Evolutionary conservation across 129 eudicot species (phyloP), one percentile per base, ranked within the genome.

Genomic region (Arctium lappa): DNA sequence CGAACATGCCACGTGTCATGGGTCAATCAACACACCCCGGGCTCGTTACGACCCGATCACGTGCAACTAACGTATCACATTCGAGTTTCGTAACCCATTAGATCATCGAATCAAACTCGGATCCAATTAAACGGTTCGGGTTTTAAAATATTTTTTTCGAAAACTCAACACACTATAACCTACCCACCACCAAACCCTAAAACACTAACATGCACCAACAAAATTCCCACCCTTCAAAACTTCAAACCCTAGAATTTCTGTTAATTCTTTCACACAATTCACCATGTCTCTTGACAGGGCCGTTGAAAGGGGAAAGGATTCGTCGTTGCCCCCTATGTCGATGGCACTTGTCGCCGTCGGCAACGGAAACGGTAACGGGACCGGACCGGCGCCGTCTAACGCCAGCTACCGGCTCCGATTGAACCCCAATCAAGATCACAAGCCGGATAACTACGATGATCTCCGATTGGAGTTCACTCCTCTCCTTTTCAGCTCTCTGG

Each of bases 401-500:
- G 74, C 83, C 30, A 84, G 81, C 72, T 86, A 92, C 66, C 89
- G 97, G 15, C 84, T 95, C 77, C 85, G 97, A n/a, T 37, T 89
- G 88, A 86, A 87, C 88, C 97, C 97, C 36, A 91, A 83, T 69
- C 68, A 86, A 3, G 94, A 90, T 72, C 97, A 93, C 76, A 81
- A 79, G 80, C 94, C 99, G 5, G 94, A 91, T 10, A 79, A 65
- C 85, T 95, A 95, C 30, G 99, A 92, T 48, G 94, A 93, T 81
- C 77, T 91, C n/a, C 78, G 87, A 1, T 65, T 87, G 86, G 94
- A 94, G 76, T 94, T 91, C 69, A 91, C 91, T 71, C 97, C 97
- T 6, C 30, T 87, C 68, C 82, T 95, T 5, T 95, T 88, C 85
- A 95, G 97, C 82, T 88, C 91, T 3, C 77, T 95, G 53, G 99